Evolutionary conservation across 331 rosid species (phyloP).

Genomic region (Arachis monticola): DNA sequence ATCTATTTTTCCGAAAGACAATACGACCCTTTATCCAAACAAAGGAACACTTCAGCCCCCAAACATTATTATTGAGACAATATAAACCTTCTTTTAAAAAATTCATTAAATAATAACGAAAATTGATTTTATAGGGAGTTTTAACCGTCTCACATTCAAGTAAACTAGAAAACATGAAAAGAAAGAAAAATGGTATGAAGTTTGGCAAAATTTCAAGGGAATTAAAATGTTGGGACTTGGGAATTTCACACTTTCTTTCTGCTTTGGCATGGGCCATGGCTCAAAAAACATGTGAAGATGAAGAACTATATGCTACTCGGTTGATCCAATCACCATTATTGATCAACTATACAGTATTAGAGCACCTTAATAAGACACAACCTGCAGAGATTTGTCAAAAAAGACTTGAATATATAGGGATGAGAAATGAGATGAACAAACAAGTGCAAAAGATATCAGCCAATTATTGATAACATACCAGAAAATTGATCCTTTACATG

Average conservation of each 20-base stretch:
- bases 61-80: too few species aligned
- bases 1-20: too few species aligned
- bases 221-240: constrained; percentile 41
- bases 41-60: too few species aligned
- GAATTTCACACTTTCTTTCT: constrained; percentile 41
- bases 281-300: constrained; percentile 8
- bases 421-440: neutral
- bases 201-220: constrained; percentile 44
- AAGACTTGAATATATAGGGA: constrained; percentile 17
- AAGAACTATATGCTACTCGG: constrained; percentile 41
- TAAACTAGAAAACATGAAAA: constrained; percentile 43
- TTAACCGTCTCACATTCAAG: constrained; percentile 52
- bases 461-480: neutral
- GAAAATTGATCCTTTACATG: constrained; percentile 16
- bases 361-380: constrained; percentile 35
- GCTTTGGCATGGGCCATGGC: constrained; percentile 26
- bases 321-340: constrained; percentile 43
- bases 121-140: neutral
- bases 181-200: constrained; percentile 58
- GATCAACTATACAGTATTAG: constrained; percentile 5
- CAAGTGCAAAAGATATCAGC: constrained; percentile 10
- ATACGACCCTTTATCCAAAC: too few species aligned
- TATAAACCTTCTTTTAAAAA: too few species aligned
- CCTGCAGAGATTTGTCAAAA: constrained; percentile 31
- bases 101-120: too few species aligned